Evolutionary conservation across 805 yeast genomes (phyloP).

Genomic region (Lachancea dasiensis): DNA sequence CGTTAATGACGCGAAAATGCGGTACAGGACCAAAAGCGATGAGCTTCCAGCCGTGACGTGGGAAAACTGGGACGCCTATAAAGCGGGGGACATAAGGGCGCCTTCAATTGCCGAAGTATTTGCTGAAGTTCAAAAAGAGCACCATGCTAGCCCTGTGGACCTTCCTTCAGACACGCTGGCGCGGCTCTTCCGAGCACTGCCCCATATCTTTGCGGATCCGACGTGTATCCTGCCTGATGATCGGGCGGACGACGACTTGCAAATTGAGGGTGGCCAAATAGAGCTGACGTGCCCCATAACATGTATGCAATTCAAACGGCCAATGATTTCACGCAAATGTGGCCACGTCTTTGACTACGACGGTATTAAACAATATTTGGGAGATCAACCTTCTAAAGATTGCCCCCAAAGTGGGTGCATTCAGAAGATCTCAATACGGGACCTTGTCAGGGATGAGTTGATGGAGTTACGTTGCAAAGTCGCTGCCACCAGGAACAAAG

Average conservation of each 20-base stretch:
- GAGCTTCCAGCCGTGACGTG: slow-evolving; percentile 15
- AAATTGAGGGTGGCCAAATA: slow-evolving; percentile 65
- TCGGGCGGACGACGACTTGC: slow-evolving; percentile 49
- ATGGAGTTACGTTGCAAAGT: slow-evolving; percentile 52
- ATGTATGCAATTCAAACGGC: slow-evolving; percentile 43
- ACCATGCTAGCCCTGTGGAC: background rate
- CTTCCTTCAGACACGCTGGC: slow-evolving; percentile 1
- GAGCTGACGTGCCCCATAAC: slow-evolving; percentile 66
- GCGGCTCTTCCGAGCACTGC: slow-evolving; percentile 35
- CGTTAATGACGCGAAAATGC: slow-evolving; percentile 13
- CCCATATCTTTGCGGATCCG: slow-evolving; percentile 52
- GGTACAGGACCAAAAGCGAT: slow-evolving; percentile 14
- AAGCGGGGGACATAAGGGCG: slow-evolving; percentile 11
- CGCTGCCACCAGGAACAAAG: slow-evolving; percentile 7
- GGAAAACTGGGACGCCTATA: slow-evolving; percentile 21
- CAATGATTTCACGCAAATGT: slow-evolving; percentile 52
- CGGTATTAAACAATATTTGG: slow-evolving; percentile 37
- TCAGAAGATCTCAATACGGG: slow-evolving; percentile 30
- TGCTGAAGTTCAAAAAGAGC: background rate
- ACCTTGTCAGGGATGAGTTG: slow-evolving; percentile 42
- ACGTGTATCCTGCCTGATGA: slow-evolving; percentile 52
- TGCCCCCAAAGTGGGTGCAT: slow-evolving; percentile 64
- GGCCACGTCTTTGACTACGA: slow-evolving; percentile 55
- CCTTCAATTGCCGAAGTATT: slow-evolving; percentile 16
- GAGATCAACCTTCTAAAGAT: slow-evolving; percentile 18